Conservation (phyloP, 2,329 filamentous ascomycete species). For the Aspergillus cejpii region DNA sequence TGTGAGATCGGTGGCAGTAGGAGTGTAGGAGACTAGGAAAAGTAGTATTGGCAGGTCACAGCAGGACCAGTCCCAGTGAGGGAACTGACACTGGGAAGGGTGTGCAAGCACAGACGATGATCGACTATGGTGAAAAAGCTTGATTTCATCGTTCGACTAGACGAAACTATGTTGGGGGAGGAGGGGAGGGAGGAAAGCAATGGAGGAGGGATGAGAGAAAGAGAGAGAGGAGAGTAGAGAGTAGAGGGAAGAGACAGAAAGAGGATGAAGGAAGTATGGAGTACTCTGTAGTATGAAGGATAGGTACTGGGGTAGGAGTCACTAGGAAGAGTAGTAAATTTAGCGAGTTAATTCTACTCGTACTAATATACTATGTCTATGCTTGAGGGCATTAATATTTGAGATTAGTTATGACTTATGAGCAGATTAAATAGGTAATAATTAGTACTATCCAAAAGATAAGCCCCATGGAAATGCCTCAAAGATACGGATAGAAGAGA, state of each 20-base stretch:
- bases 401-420: too few relatives aligned
- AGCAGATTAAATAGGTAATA: background rate
- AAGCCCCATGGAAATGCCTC: background rate
- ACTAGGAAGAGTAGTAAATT: too few relatives aligned
- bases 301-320: background rate
- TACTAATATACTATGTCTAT: too few relatives aligned
- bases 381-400: too few relatives aligned
- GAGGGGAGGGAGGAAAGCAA: constrained; percentile 1
- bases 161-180: background rate
- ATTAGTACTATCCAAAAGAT: background rate
- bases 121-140: constrained; percentile 12
- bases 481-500: too few relatives aligned
- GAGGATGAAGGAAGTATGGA: constrained; percentile 1
- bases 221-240: constrained; percentile 4
- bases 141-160: constrained; percentile 25
- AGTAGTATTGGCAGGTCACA: constrained; percentile 18
- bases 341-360: too few relatives aligned
- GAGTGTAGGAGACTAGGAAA: too few relatives aligned
- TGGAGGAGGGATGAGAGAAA: background rate
- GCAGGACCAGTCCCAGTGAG: constrained; percentile 26
- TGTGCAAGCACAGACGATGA: constrained; percentile 32
- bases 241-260: background rate
- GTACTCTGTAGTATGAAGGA: constrained; percentile 1
- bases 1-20: background rate
- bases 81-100: constrained; percentile 24